Conservation (phyloP, 2,329 filamentous ascomycete genomes). For the Fusarium brevicatenulatum region DNA sequence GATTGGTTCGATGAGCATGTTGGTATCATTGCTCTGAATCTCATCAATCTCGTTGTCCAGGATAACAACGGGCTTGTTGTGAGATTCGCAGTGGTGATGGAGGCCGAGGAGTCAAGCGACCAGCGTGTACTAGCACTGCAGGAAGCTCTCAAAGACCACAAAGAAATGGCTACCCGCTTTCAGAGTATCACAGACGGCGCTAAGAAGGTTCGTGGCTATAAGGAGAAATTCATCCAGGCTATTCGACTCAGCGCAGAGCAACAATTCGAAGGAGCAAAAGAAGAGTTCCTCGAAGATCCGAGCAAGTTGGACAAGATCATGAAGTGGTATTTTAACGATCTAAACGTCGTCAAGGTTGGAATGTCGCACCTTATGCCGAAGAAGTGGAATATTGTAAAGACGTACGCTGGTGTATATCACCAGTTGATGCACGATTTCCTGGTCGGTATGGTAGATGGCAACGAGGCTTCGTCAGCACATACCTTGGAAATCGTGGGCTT, state of each 20-base stretch:
- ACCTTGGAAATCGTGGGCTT: slow-evolving; percentile 93
- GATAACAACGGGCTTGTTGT: slow-evolving; percentile 93
- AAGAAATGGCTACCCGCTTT: slow-evolving; percentile 91
- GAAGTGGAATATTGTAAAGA: slow-evolving; percentile 95
- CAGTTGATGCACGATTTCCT: slow-evolving; percentile 95
- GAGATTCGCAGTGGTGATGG: slow-evolving; percentile 88
- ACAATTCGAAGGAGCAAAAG: slow-evolving; percentile 77
- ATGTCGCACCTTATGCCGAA: slow-evolving; percentile 93
- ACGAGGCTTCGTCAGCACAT: slow-evolving; percentile 84
- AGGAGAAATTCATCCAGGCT: slow-evolving; percentile 89
- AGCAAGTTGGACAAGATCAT: slow-evolving; percentile 85
- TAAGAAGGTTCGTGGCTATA: slow-evolving; percentile 93
- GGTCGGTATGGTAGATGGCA: slow-evolving; percentile 82
- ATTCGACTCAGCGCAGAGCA: slow-evolving; percentile 78
- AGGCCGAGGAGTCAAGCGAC: slow-evolving; percentile 97
- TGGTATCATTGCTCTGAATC: slow-evolving; percentile 85
- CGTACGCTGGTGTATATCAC: slow-evolving; percentile 92
- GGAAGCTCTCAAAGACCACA: slow-evolving; percentile 94
- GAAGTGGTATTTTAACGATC: slow-evolving; percentile 97
- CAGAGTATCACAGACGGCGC: slow-evolving; percentile 95
- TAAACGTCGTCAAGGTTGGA: slow-evolving; percentile 92
- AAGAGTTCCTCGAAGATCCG: slow-evolving; percentile 85
- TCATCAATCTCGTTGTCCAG: slow-evolving; percentile 86
- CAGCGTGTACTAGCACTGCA: slow-evolving; percentile 90
- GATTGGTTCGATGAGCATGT: slow-evolving; percentile 97